Evolutionary conservation across 2,329 filamentous ascomycete genomes (phyloP).

Genomic region (Nemania abortiva): DNA sequence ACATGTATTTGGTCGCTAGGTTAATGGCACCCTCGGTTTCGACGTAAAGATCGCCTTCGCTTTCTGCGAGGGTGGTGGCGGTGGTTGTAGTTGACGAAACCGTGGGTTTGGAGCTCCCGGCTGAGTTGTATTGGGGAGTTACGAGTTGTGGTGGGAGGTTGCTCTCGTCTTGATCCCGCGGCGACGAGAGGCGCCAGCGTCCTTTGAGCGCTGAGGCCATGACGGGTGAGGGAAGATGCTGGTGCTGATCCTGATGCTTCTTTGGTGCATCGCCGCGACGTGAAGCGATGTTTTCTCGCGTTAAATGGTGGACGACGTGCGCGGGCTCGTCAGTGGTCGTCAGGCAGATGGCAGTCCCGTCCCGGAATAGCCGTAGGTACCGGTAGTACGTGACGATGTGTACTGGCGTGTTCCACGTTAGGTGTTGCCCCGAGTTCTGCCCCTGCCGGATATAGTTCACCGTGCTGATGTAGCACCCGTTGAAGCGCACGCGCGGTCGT

Average conservation of each 20-base stretch:
- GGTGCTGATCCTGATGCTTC: conserved; percentile 49
- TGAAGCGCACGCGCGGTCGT: conserved; percentile 90
- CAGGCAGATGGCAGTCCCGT: conserved; percentile 85
- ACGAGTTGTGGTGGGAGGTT: conserved; percentile 23
- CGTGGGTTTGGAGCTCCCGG: not conserved
- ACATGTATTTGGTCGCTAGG: conserved; percentile 81
- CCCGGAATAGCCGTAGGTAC: conserved; percentile 93
- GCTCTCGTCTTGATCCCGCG: conserved; percentile 48
- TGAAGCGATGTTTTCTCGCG: conserved; percentile 72
- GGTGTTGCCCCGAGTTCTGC: conserved; percentile 74
- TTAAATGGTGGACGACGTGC: conserved; percentile 89
- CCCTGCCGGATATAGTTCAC: conserved; percentile 94
- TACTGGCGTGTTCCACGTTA: conserved; percentile 84
- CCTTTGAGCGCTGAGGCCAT: conserved; percentile 77
- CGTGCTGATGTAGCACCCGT: conserved; percentile 95
- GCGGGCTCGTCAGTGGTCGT: conserved; percentile 83
- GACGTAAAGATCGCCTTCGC: conserved; percentile 78
- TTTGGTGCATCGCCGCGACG: conserved; percentile 53
- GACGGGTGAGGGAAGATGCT: conserved; percentile 60
- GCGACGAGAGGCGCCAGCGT: conserved; percentile 62
- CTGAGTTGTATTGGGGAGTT: not conserved
- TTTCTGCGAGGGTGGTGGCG: conserved; percentile 50
- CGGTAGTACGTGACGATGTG: conserved; percentile 99
- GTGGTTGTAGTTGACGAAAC: not conserved
- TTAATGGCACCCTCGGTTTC: conserved; percentile 79